Percentiles rank a stretch among this genome's conserved stretches.
These are phyloP conservation scores for Boletus fagicola DNA, from an alignment of 768 basidiomycete species.

Conservation along the genomic window DNA sequence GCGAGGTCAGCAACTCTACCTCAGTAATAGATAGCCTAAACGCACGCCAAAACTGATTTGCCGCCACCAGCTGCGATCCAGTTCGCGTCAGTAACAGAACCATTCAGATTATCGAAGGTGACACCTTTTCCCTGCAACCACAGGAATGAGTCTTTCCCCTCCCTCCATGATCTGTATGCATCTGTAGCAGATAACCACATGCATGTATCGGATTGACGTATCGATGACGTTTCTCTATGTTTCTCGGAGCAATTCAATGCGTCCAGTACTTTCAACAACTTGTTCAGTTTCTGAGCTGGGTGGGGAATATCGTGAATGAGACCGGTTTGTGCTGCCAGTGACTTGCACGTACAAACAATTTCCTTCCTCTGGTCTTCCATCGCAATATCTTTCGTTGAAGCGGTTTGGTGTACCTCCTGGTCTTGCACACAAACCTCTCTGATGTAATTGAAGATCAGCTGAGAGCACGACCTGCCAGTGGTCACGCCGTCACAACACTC, in stretches of 20 bases:
- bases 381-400: neutral
- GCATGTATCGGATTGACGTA: conserved; percentile 14
- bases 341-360: conserved; percentile 4
- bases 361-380: neutral
- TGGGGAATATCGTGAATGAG: neutral
- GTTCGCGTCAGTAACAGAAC: neutral
- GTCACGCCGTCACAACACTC: neutral
- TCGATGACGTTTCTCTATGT: neutral
- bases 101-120: neutral
- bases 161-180: conserved; percentile 7
- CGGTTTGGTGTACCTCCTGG: neutral
- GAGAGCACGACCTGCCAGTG: neutral
- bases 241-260: neutral
- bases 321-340: no score
- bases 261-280: neutral
- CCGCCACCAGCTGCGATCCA: neutral
- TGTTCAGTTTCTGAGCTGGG: neutral
- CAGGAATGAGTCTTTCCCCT: conserved; percentile 1
- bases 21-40: neutral
- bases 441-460: neutral
- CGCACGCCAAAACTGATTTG: conserved; percentile 1
- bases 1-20: neutral
- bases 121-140: conserved; percentile 22
- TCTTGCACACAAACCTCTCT: neutral
- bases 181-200: conserved; percentile 7